Conservation (phyloP, 345 rosid species). For the Citrus glauca region DNA sequence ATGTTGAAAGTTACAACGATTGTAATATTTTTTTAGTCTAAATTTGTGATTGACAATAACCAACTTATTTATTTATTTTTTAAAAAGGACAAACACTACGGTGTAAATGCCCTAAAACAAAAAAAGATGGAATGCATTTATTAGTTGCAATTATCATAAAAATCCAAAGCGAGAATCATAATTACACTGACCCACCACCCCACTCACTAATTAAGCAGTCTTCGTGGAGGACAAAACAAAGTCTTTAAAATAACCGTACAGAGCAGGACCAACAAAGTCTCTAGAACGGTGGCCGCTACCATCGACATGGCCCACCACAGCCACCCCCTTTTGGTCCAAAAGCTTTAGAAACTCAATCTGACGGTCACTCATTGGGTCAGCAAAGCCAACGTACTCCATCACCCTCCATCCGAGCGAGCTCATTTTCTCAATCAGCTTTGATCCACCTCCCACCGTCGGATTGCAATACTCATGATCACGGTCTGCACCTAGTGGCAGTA, state of each 20-base stretch:
- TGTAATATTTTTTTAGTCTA: too few relatives aligned
- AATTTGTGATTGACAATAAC: too few relatives aligned
- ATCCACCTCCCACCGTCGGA: slow-evolving; percentile 36
- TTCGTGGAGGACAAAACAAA: too few relatives aligned
- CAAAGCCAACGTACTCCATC: slow-evolving; percentile 24
- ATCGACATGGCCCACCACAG: slow-evolving; percentile 22
- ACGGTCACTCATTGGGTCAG: slow-evolving; percentile 51
- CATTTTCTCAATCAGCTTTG: slow-evolving; percentile 18
- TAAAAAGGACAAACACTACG: too few relatives aligned
- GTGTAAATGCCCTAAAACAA: too few relatives aligned
- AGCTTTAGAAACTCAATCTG: slow-evolving; percentile 35
- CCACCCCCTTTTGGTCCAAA: slow-evolving; percentile 39
- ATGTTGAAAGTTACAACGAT: too few relatives aligned
- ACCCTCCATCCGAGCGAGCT: slow-evolving; percentile 38
- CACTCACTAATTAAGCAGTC: too few relatives aligned
- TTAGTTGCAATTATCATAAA: too few relatives aligned
- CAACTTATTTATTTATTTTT: too few relatives aligned
- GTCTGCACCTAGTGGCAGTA: slow-evolving; percentile 45
- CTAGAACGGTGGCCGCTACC: slow-evolving; percentile 39
- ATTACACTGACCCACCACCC: too few relatives aligned
- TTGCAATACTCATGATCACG: slow-evolving; percentile 61
- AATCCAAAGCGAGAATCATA: not conserved
- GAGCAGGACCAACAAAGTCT: slow-evolving; percentile 16
- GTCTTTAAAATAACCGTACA: too few relatives aligned
- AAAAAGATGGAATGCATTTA: too few relatives aligned